Evolutionary conservation across 2,329 filamentous ascomycete genomes (phyloP).

Genomic region (Apiospora saccharicola): DNA sequence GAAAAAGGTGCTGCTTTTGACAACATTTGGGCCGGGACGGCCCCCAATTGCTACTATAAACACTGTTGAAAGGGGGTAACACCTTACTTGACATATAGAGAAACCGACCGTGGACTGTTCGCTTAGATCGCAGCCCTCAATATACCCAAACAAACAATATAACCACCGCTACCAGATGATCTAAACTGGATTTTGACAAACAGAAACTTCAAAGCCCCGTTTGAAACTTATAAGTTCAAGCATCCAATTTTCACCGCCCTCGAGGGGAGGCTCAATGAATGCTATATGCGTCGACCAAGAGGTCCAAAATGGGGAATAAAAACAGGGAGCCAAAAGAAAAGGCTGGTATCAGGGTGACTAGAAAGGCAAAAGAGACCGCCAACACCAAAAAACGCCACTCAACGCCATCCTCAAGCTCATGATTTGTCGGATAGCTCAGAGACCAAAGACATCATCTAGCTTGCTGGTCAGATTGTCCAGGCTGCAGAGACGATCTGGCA

Average conservation of each 20-base stretch:
- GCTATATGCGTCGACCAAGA: background rate
- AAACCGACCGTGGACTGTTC: background rate
- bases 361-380: constrained; percentile 4
- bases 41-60: constrained; percentile 3
- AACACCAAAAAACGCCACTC: constrained; percentile 15
- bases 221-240: background rate
- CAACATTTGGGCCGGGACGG: background rate
- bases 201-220: background rate
- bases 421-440: background rate
- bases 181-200: constrained; percentile 9
- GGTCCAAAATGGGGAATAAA: background rate
- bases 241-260: background rate
- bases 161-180: background rate
- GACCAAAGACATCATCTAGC: background rate
- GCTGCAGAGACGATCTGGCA: background rate
- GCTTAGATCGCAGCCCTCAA: background rate
- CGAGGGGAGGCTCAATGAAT: background rate
- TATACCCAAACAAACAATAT: background rate
- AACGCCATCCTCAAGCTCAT: constrained; percentile 10
- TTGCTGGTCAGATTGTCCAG: background rate
- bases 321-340: background rate
- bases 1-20: background rate
- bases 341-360: constrained; percentile 17
- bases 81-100: background rate
- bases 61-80: background rate